Evolutionary conservation across 176 grass and related monocot genomes (phyloP).

Genomic region (Zizania latifolia): DNA sequence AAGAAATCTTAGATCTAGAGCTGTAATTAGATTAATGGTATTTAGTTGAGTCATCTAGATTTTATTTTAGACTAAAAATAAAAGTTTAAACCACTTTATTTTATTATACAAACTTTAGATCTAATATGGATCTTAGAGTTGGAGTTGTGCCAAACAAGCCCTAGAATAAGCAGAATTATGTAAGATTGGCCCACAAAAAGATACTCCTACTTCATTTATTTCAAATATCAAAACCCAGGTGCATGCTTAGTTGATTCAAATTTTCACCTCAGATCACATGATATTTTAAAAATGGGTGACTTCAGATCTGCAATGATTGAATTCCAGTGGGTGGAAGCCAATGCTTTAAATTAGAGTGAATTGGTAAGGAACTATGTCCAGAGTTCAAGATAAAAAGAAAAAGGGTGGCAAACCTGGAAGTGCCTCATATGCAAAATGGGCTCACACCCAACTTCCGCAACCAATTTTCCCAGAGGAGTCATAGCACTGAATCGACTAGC

Average conservation of each 20-base stretch:
- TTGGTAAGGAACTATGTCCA: not conserved
- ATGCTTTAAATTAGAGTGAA: no score
- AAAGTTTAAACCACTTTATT: no score
- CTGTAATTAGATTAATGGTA: no score
- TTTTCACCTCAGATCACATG: not conserved
- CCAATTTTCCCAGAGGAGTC: slow-evolving; percentile 80
- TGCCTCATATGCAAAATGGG: slow-evolving; percentile 97
- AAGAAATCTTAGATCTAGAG: no score
- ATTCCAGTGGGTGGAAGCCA: slow-evolving; percentile 6
- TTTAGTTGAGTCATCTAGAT: no score
- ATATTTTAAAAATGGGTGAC: not conserved
- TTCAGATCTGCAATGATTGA: not conserved
- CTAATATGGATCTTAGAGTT: no score
- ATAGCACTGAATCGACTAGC: slow-evolving; percentile 68
- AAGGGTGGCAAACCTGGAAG: slow-evolving; percentile 68
- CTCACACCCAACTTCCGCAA: slow-evolving; percentile 87
- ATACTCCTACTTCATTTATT: not conserved
- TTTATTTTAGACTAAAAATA: no score
- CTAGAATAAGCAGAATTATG: not conserved
- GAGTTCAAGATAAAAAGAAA: slow-evolving; percentile 14
- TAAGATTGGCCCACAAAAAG: not conserved
- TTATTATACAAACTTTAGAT: no score
- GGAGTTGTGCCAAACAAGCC: no score
- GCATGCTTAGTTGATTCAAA: not conserved
- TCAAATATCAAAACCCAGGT: slow-evolving; percentile 4